A percentile compares a stretch with the other conserved stretches of the same genome.
These are phyloP conservation scores for Heliamphora pulchella DNA, from an alignment of 179 eudicot species.

Conservation along the genomic window DNA sequence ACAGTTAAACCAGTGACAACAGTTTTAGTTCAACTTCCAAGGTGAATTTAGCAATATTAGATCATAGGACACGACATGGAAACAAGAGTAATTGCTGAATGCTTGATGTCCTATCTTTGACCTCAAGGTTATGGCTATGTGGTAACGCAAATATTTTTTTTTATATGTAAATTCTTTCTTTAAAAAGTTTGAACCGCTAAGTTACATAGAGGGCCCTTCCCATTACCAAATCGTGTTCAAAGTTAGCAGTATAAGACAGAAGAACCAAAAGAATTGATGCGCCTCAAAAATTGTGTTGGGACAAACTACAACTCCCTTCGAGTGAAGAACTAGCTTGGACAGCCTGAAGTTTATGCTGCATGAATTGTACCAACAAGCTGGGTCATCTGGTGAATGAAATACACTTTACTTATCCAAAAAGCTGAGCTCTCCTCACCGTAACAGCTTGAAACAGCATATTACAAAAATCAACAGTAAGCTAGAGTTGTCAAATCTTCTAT, in stretches of 20 bases:
- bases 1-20: not conserved
- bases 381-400: not conserved
- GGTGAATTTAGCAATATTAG: not conserved
- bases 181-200: not conserved
- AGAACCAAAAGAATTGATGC: not conserved
- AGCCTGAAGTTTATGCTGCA: not conserved
- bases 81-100: not conserved
- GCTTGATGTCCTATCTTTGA: not conserved
- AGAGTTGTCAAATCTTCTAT: not conserved
- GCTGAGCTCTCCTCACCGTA: not conserved
- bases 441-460: not conserved
- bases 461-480: not conserved
- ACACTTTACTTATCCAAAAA: not conserved
- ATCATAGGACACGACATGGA: not conserved
- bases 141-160: not conserved
- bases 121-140: not conserved
- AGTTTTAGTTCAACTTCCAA: not conserved
- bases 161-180: not conserved
- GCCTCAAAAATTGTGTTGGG: not conserved
- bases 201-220: not conserved
- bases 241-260: not conserved
- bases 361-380: not conserved
- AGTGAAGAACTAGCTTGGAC: not conserved
- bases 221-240: not conserved
- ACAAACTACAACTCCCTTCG: not conserved